Evolutionary conservation across 805 yeast species (phyloP).

Genomic region (Yarrowia sp.): DNA sequence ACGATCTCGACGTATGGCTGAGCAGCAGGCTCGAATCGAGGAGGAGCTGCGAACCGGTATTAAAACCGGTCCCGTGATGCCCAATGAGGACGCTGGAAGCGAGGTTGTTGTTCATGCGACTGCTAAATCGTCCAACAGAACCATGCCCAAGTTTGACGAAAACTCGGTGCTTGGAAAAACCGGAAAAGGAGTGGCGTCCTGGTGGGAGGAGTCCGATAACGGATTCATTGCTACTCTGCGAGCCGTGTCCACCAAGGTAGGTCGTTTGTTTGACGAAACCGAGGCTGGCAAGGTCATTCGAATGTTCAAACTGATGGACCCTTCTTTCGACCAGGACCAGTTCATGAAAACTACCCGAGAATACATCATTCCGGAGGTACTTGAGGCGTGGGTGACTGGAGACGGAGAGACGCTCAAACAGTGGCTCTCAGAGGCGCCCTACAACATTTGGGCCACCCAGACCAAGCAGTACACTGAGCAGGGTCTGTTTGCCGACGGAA

Average conservation of each 20-base stretch:
- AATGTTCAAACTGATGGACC: slow-evolving; percentile 85
- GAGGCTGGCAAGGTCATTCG: slow-evolving; percentile 91
- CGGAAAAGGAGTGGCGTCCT: slow-evolving; percentile 57
- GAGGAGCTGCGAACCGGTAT: slow-evolving; percentile 57
- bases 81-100: slow-evolving; percentile 67
- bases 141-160: slow-evolving; percentile 63
- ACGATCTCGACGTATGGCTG: slow-evolving; percentile 60
- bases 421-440: slow-evolving; percentile 98
- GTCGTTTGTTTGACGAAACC: slow-evolving; percentile 92
- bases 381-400: slow-evolving; percentile 93
- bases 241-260: slow-evolving; percentile 72
- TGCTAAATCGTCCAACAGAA: slow-evolving; percentile 66
- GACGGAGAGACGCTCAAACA: slow-evolving; percentile 76
- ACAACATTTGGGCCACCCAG: slow-evolving; percentile 87
- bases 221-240: slow-evolving; percentile 80
- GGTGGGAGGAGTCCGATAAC: slow-evolving; percentile 84
- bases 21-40: slow-evolving; percentile 33
- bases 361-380: slow-evolving; percentile 88
- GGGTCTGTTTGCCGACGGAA: slow-evolving; percentile 86
- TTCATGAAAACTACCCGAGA: slow-evolving; percentile 84
- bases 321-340: slow-evolving; percentile 72
- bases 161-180: slow-evolving; percentile 68
- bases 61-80: slow-evolving; percentile 65
- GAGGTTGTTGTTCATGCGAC: slow-evolving; percentile 79
- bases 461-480: slow-evolving; percentile 90